Conservation (phyloP, 2,329 filamentous ascomycete genomes). For the Coniochaeta sp. region DNA sequence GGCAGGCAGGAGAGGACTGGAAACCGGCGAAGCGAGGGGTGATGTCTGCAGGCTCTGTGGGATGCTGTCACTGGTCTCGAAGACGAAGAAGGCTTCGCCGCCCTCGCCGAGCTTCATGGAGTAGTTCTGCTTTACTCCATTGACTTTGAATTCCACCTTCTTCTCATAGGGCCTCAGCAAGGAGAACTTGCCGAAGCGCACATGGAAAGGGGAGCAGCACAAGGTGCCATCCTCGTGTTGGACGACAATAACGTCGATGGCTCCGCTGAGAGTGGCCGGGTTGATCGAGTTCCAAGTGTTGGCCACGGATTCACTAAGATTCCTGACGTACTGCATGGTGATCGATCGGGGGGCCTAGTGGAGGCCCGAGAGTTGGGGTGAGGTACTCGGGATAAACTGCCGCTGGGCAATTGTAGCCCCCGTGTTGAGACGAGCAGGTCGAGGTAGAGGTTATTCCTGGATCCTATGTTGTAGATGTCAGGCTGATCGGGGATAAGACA, state of each 20-base stretch:
- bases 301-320: constrained; percentile 89
- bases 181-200: constrained; percentile 98
- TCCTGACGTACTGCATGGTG: constrained; percentile 95
- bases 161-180: constrained; percentile 92
- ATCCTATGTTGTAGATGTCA: background rate
- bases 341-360: background rate
- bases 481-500: background rate
- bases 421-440: background rate
- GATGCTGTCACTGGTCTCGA: constrained; percentile 87
- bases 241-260: constrained; percentile 97
- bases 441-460: background rate
- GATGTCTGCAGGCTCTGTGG: constrained; percentile 93
- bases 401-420: background rate
- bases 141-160: constrained; percentile 97
- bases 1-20: constrained; percentile 63
- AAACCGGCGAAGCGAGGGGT: constrained; percentile 81
- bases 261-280: constrained; percentile 90
- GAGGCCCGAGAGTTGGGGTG: background rate
- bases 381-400: background rate
- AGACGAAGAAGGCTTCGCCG: constrained; percentile 97
- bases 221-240: constrained; percentile 88
- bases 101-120: constrained; percentile 98
- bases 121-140: constrained; percentile 84
- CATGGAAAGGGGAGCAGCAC: constrained; percentile 93
- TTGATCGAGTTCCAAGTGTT: constrained; percentile 99